Evolutionary conservation across 306 rosid genomes (phyloP).

Genomic region (Vigna nakashimae): DNA sequence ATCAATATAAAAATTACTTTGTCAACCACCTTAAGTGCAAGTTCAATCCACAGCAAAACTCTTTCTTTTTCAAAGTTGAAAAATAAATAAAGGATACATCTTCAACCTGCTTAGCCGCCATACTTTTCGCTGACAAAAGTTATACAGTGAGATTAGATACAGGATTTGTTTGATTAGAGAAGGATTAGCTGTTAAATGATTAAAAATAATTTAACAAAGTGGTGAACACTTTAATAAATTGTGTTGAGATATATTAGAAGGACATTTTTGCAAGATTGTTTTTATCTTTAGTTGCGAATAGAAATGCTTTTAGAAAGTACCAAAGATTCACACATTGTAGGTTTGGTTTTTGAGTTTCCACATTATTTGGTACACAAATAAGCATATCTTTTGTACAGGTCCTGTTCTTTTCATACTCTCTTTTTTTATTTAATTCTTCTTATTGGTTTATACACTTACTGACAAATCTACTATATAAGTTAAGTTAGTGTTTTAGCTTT

Average conservation of each 20-base stretch:
- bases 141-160: background rate
- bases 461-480: constrained; percentile 5
- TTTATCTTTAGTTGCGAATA: background rate
- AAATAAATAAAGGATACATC: background rate
- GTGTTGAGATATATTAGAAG: background rate
- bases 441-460: constrained; percentile 23
- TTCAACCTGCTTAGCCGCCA: background rate
- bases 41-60: too few relatives aligned
- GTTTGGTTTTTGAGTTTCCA: background rate
- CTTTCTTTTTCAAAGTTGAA: background rate
- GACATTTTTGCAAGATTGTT: background rate
- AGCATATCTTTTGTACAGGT: background rate
- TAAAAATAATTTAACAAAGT: background rate
- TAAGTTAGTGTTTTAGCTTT: background rate
- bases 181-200: background rate
- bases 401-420: background rate
- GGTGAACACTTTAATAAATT: background rate
- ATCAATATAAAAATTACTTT: too few relatives aligned
- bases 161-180: background rate
- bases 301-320: background rate
- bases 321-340: background rate
- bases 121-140: background rate
- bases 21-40: too few relatives aligned
- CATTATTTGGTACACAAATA: background rate
- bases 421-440: background rate